phyloP scores from a whole-genome alignment of 495 filamentous ascomycete genomes.

The Halenospora varia region DNA sequence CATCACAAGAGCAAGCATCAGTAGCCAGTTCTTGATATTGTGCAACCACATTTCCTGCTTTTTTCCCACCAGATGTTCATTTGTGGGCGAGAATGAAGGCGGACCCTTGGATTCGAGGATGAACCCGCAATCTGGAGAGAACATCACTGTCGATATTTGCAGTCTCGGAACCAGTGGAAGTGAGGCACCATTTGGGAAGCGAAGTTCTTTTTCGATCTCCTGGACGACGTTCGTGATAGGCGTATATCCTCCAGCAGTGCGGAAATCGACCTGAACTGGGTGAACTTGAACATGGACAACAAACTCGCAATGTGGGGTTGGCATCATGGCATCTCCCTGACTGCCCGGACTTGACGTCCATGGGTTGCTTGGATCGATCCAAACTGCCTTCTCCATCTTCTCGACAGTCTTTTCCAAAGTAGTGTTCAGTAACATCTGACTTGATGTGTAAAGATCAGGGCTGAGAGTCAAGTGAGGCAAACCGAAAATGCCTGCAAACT shows the following conservation, averaged over 20 bases:
- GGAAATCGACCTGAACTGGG: slow-evolving; percentile 41
- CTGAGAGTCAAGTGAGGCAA: slow-evolving; percentile 78
- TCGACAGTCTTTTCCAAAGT: slow-evolving; percentile 65
- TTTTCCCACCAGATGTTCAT: slow-evolving; percentile 69
- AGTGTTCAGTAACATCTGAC: slow-evolving; percentile 62
- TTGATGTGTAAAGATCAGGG: slow-evolving; percentile 58
- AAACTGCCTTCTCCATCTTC: slow-evolving; percentile 47
- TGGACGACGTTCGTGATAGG: slow-evolving; percentile 44
- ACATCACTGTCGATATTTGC: slow-evolving; percentile 78
- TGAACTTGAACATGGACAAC: slow-evolving; percentile 85
- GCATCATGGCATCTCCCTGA: slow-evolving; percentile 56
- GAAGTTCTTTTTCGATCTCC: slow-evolving; percentile 77
- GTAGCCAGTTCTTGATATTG: slow-evolving; percentile 60
- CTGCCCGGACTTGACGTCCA: slow-evolving; percentile 50
- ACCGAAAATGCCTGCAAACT: slow-evolving; percentile 84
- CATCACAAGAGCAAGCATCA: slow-evolving; percentile 60
- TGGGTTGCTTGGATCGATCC: slow-evolving; percentile 35
- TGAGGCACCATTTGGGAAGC: slow-evolving; percentile 79
- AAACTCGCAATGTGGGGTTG: slow-evolving; percentile 79
- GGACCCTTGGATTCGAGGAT: slow-evolving; percentile 85
- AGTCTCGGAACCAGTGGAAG: slow-evolving; percentile 63
- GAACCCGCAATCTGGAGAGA: slow-evolving; percentile 91
- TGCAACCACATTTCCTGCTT: slow-evolving; percentile 74
- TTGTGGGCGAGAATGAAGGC: slow-evolving; percentile 60
- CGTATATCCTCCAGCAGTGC: slow-evolving; percentile 26